Evolutionary conservation across 345 rosid species (phyloP).

Genomic region (Limnanthes douglasii): DNA sequence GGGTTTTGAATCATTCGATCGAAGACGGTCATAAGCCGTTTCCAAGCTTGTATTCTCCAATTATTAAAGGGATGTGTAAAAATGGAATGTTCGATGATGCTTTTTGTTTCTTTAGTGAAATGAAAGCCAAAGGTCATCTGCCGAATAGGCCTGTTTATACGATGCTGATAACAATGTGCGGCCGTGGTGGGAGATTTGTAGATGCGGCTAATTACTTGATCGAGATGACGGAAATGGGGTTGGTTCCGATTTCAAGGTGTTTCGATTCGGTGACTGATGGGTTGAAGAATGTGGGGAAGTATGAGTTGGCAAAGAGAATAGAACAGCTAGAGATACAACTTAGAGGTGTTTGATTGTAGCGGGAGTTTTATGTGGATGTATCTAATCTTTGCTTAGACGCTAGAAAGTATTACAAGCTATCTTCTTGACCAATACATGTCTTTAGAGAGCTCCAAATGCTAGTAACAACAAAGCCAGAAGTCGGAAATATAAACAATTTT

Average conservation of each 20-base stretch:
- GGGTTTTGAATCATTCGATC: slow-evolving; percentile 40
- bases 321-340: slow-evolving; percentile 68
- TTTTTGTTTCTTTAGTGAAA: slow-evolving; percentile 69
- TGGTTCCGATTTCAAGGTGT: slow-evolving; percentile 69
- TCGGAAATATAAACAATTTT: too few species aligned
- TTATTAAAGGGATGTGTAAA: slow-evolving; percentile 65
- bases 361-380: too few species aligned
- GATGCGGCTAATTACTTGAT: slow-evolving; percentile 76
- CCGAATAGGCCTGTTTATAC: slow-evolving; percentile 87
- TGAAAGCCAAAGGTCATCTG: slow-evolving; percentile 77
- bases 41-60: slow-evolving; percentile 85
- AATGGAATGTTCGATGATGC: slow-evolving; percentile 80
- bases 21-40: slow-evolving; percentile 85
- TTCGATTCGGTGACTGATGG: slow-evolving; percentile 90
- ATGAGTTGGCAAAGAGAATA: slow-evolving; percentile 71
- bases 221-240: slow-evolving; percentile 87
- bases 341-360: slow-evolving; percentile 21
- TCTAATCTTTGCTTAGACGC: too few species aligned
- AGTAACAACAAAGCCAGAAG: too few species aligned
- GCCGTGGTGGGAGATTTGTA: slow-evolving; percentile 69
- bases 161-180: slow-evolving; percentile 86
- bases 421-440: too few species aligned
- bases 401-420: too few species aligned
- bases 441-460: too few species aligned
- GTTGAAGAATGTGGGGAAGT: slow-evolving; percentile 69